Base-by-base conservation (phyloP, 768 basidiomycete species). In the Exidia glandulosa region DNA sequence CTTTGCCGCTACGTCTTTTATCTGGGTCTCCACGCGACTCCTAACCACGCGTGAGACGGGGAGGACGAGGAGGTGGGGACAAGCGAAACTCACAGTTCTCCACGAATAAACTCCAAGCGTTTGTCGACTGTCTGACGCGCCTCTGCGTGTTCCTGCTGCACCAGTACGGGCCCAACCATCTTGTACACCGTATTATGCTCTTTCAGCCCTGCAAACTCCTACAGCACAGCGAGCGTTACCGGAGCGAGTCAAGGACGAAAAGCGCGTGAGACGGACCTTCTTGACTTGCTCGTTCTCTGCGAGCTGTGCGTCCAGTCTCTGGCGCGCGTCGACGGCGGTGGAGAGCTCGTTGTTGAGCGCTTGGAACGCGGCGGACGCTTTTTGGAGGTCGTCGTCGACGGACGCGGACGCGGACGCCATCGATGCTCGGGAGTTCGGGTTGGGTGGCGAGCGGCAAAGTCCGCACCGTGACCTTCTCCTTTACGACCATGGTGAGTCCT, bases 251-350 rank as follows among this genome's bases (percentile, higher is more conserved):
- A 32, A 25, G 1, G 34, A 32, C 9, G 27, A 59, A 13, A 3
- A 57, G 61, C 25, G n/a, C 27, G 12, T 2, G 23, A 32, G 50
- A 45, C 71, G n/a, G 41, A 87, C 94, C 82, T 94, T 90, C 70
- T 91, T 85, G 47, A 97, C 95, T 56, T 85, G 76, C 71, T 96
- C 90, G 72, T 94, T 96, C 74, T 97, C 95, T 5, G 87, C 85
- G 48, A 88, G 73, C 69, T 96, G 94, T 0, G 93, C 85, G 62
- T 95, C 95, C 19, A 97, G 79, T 58, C 83, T 80, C 66, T 95
- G 90, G 48, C 88, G 79, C 13, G 83, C 86, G 64, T 93, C 91
- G 37, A 98, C 86, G 3, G 81, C 77, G n/a, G n/a, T n/a, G n/a
- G n/a, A n/a, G n/a, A n/a, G n/a, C n/a, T n/a, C n/a, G n/a, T n/a